Conservation (phyloP, 78 protist genomes). For the Cyanophora paradoxa region DNA sequence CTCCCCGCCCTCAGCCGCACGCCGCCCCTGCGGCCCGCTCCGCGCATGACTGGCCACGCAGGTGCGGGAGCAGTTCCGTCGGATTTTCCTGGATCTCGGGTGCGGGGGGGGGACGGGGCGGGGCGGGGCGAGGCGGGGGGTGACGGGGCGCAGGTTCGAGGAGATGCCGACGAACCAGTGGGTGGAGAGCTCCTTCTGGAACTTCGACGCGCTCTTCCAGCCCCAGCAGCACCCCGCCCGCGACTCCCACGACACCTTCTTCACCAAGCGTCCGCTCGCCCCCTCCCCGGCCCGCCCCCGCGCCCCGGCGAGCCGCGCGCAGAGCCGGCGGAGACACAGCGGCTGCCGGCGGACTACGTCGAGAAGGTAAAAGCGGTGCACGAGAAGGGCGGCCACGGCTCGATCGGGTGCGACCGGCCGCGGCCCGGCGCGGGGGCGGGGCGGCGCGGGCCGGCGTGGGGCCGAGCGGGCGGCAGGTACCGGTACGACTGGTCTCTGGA, state of each 20-base stretch:
- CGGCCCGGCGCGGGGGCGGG: no score
- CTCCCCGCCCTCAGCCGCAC: background rate
- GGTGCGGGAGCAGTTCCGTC: slow-evolving; percentile 68
- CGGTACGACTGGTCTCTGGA: slow-evolving; percentile 84
- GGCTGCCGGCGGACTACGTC: slow-evolving; percentile 76
- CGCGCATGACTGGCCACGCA: background rate
- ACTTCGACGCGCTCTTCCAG: slow-evolving; percentile 98
- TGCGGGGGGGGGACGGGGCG: background rate
- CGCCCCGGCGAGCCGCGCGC: background rate
- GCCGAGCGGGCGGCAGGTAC: slow-evolving; percentile 27
- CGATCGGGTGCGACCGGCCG: slow-evolving; percentile 50
- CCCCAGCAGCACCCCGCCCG: slow-evolving; percentile 99
- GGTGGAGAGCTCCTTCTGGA: slow-evolving; percentile 98
- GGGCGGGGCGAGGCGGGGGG: no score
- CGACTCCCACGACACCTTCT: slow-evolving; percentile 99
- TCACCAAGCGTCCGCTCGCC: slow-evolving; percentile 56
- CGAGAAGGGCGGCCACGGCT: slow-evolving; percentile 82
- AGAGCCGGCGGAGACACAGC: background rate
- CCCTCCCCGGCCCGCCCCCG: no score
- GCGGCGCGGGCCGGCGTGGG: background rate
- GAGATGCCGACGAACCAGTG: slow-evolving; percentile 93
- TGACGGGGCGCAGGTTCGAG: slow-evolving; percentile 50
- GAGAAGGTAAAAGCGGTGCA: slow-evolving; percentile 79
- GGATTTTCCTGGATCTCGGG: slow-evolving; percentile 93
- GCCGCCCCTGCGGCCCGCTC: background rate